Evolutionary conservation across 2,329 filamentous ascomycete genomes (phyloP).

Genomic region (Fusarium succisae): DNA sequence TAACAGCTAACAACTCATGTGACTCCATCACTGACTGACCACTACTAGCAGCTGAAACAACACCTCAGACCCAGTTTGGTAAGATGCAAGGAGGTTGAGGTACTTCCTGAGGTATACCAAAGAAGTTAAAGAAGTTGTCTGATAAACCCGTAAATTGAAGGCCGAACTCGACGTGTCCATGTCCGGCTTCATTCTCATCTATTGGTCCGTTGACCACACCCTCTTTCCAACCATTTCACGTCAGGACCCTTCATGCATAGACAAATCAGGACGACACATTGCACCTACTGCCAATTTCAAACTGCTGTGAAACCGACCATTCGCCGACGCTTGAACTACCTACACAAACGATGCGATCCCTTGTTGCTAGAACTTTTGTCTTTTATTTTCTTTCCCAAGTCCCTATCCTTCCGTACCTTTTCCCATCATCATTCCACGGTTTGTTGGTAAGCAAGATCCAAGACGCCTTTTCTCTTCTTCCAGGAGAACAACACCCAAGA

Average conservation of each 20-base stretch:
- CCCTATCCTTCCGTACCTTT: constrained; percentile 25
- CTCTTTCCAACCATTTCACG: background rate
- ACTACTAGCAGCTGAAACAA: background rate
- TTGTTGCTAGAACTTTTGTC: constrained; percentile 19
- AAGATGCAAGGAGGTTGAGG: background rate
- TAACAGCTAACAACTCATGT: constrained; percentile 28
- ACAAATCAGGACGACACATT: constrained; percentile 1
- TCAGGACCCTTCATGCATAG: constrained; percentile 35
- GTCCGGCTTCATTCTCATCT: constrained; percentile 10
- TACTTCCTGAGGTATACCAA: background rate
- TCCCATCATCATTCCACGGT: constrained; percentile 31
- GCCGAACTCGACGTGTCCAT: constrained; percentile 32
- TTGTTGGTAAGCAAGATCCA: constrained; percentile 30
- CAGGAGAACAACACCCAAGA: constrained; percentile 64
- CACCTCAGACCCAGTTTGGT: background rate
- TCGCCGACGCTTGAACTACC: constrained; percentile 2
- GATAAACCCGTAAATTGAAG: background rate
- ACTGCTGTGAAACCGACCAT: background rate
- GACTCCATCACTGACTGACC: constrained; percentile 14
- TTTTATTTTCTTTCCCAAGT: constrained; percentile 5
- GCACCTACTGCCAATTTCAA: background rate
- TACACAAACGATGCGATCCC: background rate
- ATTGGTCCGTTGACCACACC: constrained; percentile 29
- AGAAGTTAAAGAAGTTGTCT: background rate
- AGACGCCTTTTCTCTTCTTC: constrained; percentile 39